Evolutionary conservation across 2,329 filamentous ascomycete species (phyloP).

Genomic region (Diaporthe caulivora): DNA sequence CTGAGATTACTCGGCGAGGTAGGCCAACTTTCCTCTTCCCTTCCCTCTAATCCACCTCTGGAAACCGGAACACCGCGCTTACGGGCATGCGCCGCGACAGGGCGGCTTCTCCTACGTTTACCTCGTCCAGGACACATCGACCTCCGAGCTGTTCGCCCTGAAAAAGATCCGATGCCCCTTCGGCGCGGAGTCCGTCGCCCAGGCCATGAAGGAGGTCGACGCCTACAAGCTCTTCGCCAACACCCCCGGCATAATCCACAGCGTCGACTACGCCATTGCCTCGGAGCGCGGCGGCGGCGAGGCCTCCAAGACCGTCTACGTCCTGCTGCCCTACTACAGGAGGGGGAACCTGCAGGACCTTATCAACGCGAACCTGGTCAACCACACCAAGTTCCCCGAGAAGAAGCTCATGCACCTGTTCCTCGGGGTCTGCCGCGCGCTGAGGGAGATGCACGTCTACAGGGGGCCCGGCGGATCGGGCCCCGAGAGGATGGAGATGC

Average conservation of each 20-base stretch:
- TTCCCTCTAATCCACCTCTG: not conserved
- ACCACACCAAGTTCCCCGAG: constrained; percentile 92
- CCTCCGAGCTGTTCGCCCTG: constrained; percentile 88
- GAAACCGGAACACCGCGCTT: not conserved
- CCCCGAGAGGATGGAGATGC: constrained; percentile 67
- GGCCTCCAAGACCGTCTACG: constrained; percentile 92
- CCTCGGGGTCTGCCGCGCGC: constrained; percentile 87
- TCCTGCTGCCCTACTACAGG: constrained; percentile 94
- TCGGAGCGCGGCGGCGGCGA: constrained; percentile 74
- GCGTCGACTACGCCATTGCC: constrained; percentile 84
- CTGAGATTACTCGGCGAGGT: constrained; percentile 92
- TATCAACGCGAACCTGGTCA: constrained; percentile 98
- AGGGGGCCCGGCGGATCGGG: constrained; percentile 58
- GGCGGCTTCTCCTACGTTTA: constrained; percentile 99
- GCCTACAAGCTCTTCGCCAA: constrained; percentile 92
- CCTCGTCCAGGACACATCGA: constrained; percentile 91
- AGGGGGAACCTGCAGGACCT: constrained; percentile 96
- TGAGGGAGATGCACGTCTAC: constrained; percentile 94
- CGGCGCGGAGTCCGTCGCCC: constrained; percentile 93
- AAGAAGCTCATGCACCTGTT: constrained; percentile 89
- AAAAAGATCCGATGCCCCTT: constrained; percentile 99
- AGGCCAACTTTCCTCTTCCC: constrained; percentile 39
- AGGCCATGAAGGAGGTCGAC: constrained; percentile 96
- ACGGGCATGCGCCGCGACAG: constrained; percentile 54
- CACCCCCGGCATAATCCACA: constrained; percentile 87